A percentile compares a stretch with the other conserved stretches of the same genome.
Conservation (phyloP, 768 basidiomycete genomes). For the Collybia sp. region DNA sequence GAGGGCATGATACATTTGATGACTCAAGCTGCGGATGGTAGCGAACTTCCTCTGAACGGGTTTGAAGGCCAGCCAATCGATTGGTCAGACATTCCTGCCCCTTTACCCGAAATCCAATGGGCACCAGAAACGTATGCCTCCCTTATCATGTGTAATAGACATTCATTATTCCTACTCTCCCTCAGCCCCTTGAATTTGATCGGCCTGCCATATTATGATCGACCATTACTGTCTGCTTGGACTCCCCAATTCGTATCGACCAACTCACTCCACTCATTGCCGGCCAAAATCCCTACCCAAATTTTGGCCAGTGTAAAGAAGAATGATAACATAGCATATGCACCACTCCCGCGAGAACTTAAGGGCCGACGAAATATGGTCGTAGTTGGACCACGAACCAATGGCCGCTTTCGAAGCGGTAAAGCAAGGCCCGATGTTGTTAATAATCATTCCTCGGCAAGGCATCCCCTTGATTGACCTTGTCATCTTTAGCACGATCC, state of each 20-base stretch:
- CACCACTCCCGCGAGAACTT: conserved; percentile 80
- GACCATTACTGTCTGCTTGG: conserved; percentile 72
- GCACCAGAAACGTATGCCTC: conserved; percentile 66
- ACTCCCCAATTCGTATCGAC: conserved; percentile 36
- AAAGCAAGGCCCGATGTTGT: conserved; percentile 49
- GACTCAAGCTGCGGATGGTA: conserved; percentile 63
- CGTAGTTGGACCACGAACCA: conserved; percentile 44
- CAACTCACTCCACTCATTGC: conserved; percentile 54
- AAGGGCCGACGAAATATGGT: conserved; percentile 81
- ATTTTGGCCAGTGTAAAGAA: conserved; percentile 75
- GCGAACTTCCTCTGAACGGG: conserved; percentile 75
- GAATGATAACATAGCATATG: conserved; percentile 90
- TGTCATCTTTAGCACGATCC: conserved; percentile 38
- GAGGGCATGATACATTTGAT: conserved; percentile 82
- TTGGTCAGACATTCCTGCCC: conserved; percentile 74
- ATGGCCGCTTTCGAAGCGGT: conserved; percentile 84
- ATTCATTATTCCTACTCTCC: not conserved
- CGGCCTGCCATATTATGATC: conserved; percentile 83
- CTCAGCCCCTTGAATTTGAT: conserved; percentile 81
- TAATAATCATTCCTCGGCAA: conserved; percentile 9
- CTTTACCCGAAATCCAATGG: conserved; percentile 76
- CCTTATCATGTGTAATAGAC: not conserved
- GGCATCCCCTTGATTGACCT: not conserved
- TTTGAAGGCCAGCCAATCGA: conserved; percentile 84
- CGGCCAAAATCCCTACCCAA: conserved; percentile 74